Conservation (phyloP, 2,329 filamentous ascomycete genomes). For the Clarireedia sp. region DNA sequence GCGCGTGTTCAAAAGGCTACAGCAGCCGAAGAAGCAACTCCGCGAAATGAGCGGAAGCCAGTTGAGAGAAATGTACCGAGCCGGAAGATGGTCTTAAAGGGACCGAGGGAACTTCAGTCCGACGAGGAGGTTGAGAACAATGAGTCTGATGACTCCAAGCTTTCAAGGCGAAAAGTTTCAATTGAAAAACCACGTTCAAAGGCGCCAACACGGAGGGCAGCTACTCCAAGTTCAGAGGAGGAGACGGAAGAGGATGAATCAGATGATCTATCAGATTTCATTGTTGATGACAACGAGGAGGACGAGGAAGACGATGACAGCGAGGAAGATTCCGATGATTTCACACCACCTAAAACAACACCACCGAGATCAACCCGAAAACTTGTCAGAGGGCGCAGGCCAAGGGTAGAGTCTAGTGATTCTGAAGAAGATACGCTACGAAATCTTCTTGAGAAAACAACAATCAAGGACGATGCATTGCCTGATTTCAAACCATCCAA, state of each 20-base stretch:
- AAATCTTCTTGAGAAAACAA: constrained; percentile 1
- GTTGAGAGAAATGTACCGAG: not conserved
- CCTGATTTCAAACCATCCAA: constrained; percentile 7
- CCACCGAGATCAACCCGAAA: constrained; percentile 21
- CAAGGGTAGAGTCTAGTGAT: constrained; percentile 9
- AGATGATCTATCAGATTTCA: constrained; percentile 26
- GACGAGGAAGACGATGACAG: not conserved
- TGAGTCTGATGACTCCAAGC: not conserved
- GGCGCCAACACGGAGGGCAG: not conserved
- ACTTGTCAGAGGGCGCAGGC: constrained; percentile 19
- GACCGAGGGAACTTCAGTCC: not conserved
- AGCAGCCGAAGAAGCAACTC: not conserved
- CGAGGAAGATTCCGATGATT: constrained; percentile 19
- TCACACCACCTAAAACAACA: constrained; percentile 17
- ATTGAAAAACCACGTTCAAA: not conserved
- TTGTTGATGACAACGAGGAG: constrained; percentile 24
- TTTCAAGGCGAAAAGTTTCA: not conserved
- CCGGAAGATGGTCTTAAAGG: not conserved
- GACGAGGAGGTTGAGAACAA: not conserved
- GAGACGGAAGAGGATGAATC: constrained; percentile 9
- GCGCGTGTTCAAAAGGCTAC: not conserved
- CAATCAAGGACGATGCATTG: constrained; percentile 11
- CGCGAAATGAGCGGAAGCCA: not conserved
- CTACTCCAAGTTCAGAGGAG: not conserved
- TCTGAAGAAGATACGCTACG: constrained; percentile 4